Evolutionary conservation across 805 yeast genomes (phyloP), one percentile per base, ranked within the genome.

Genomic region (Saccharomycopsis fodiens): DNA sequence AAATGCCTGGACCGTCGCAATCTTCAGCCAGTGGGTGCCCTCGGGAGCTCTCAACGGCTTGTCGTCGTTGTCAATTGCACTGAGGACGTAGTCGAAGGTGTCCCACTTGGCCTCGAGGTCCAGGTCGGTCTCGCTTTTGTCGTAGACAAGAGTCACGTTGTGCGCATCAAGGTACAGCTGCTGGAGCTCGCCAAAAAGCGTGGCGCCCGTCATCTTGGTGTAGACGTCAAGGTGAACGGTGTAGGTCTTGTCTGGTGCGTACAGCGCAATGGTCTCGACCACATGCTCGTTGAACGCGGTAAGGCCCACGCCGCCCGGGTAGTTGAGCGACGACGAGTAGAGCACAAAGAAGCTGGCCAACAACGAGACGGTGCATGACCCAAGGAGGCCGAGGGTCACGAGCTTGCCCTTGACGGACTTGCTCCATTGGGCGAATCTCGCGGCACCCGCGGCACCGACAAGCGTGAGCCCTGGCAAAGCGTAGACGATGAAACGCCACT

Each of bases 401-500:
- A 59, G 51, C 21, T 57, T 50, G 43, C 48, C 54, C 44, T 68
- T 52, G 19, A 66, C 50, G 52, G 64, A 69, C n/a, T 35, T 34
- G 20, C 68, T 30, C 29, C 29, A 25, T 7, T 6, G 29, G 6
- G 29, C 29, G 29, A 25, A 10, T 39, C 55, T 57, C 1, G 73
- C 61, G 13, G 81, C 71, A 4, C 85, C 85, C 38, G 73, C 66
- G 2, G 93, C 79, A 4, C 84, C 88, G 27, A 74, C 58, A 16
- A 82, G 55, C 0, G 82, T 76, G 47, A 86, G 60, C 0, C 81
- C 68, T 1, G 97, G 96, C 3, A 83, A 65, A 0, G 79, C 66
- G 60, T 89, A 91, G 15, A 82, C 67, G 35, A 91, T 78, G 57
- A 91, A 91, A 55, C 97, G 74, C 95, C 95, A 86, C 66, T 91